phyloP scores from a whole-genome alignment of 2,329 filamentous ascomycete species.

The Colletotrichum nymphaeae region DNA sequence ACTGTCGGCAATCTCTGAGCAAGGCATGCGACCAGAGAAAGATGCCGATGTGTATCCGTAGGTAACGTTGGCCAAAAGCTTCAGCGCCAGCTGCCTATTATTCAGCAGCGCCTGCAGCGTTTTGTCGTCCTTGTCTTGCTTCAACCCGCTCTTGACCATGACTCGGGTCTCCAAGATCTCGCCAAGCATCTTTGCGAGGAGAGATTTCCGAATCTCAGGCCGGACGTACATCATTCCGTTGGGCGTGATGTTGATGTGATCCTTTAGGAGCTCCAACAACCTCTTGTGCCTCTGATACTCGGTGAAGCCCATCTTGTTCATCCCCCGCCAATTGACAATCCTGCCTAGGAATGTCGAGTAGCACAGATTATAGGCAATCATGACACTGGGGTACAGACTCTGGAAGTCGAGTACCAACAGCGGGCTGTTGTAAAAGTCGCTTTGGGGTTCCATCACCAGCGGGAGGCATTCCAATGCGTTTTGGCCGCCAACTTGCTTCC shows the following conservation, averaged over 20 bases:
- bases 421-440: conserved; percentile 91
- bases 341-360: conserved; percentile 96
- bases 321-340: conserved; percentile 87
- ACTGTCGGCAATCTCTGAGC: conserved; percentile 96
- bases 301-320: conserved; percentile 93
- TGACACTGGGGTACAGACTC: conserved; percentile 94
- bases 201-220: conserved; percentile 84
- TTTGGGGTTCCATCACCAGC: conserved; percentile 97
- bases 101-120: conserved; percentile 88
- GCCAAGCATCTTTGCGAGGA: conserved; percentile 94
- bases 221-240: conserved; percentile 98
- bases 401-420: conserved; percentile 95
- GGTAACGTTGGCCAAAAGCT: conserved; percentile 97
- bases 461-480: conserved; percentile 95
- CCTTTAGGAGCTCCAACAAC: conserved; percentile 80
- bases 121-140: conserved; percentile 89
- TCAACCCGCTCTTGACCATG: conserved; percentile 99
- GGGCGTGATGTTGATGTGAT: conserved; percentile 90
- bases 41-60: conserved; percentile 98
- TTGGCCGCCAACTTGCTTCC: conserved; percentile 91
- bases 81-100: conserved; percentile 92
- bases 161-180: conserved; percentile 96
- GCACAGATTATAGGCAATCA: conserved; percentile 99
- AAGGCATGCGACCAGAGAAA: conserved; percentile 97
- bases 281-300: conserved; percentile 85